A percentile compares a stretch with the other conserved stretches of the same genome.
Conservation (phyloP, 495 filamentous ascomycete species). For the Neohortaea acidophila region DNA sequence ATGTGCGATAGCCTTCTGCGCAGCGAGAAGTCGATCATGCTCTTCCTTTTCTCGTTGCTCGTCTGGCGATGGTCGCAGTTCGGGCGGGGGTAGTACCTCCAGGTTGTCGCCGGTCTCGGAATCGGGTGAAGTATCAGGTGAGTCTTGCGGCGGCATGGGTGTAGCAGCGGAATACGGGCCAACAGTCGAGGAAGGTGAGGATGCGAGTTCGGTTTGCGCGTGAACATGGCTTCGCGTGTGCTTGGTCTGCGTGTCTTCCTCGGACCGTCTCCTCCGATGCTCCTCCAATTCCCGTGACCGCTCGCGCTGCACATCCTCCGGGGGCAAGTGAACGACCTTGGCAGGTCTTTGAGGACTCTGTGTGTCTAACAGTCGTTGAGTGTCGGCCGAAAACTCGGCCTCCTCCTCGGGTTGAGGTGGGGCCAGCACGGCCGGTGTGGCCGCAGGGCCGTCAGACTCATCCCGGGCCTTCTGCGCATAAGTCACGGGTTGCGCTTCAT, state of each 20-base stretch:
- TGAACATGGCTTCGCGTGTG: slow-evolving; percentile 3
- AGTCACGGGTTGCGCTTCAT: not conserved
- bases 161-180: slow-evolving; percentile 30
- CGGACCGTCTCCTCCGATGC: slow-evolving; percentile 13
- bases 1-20: slow-evolving; percentile 26
- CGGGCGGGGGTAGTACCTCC: slow-evolving; percentile 21
- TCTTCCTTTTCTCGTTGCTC: slow-evolving; percentile 27
- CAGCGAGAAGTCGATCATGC: slow-evolving; percentile 24
- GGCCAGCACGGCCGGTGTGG: slow-evolving; percentile 12
- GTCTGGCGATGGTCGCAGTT: slow-evolving; percentile 17
- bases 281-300: slow-evolving; percentile 20
- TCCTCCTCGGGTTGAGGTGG: slow-evolving; percentile 16
- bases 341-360: slow-evolving; percentile 13
- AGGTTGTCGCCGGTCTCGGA: slow-evolving; percentile 32
- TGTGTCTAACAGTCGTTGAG: slow-evolving; percentile 5
- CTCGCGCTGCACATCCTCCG: slow-evolving; percentile 25
- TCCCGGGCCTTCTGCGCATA: not conserved
- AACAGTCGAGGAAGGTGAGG: slow-evolving; percentile 30
- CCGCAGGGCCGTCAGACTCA: slow-evolving; percentile 11
- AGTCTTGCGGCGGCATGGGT: slow-evolving; percentile 28
- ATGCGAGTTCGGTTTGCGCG: slow-evolving; percentile 19
- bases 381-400: slow-evolving; percentile 10
- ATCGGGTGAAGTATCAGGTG: slow-evolving; percentile 40
- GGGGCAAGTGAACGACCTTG: slow-evolving; percentile 24
- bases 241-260: slow-evolving; percentile 10